Evolutionary conservation across 495 filamentous ascomycete genomes (phyloP).

Genomic region (Aspergillus incahuasiensis): DNA sequence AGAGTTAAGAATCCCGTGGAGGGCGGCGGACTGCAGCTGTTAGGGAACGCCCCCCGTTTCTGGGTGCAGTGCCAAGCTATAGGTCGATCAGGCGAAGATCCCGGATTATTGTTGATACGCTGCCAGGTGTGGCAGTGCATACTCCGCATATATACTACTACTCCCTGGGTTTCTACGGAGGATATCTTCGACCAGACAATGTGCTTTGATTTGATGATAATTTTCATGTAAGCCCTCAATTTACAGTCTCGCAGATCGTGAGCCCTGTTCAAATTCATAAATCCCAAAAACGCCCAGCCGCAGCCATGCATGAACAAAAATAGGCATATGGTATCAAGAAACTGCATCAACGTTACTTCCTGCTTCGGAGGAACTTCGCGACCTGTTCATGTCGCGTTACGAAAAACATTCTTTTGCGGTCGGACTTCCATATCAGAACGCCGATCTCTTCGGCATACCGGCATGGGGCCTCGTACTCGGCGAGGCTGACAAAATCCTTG

Average conservation of each 20-base stretch:
- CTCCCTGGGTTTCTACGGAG: too few species aligned
- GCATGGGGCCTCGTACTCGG: conserved; percentile 71
- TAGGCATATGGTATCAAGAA: conserved; percentile 7
- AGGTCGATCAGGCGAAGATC: conserved; percentile 31
- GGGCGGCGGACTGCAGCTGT: conserved; percentile 7
- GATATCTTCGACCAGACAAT: too few species aligned
- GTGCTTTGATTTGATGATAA: background rate
- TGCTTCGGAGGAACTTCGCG: conserved; percentile 67
- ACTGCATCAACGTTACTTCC: conserved; percentile 26
- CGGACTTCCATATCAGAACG: conserved; percentile 82
- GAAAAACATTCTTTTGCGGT: conserved; percentile 76
- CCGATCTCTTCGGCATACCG: conserved; percentile 87
- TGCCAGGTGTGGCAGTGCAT: conserved; percentile 36
- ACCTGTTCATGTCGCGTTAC: conserved; percentile 83
- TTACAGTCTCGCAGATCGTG: background rate
- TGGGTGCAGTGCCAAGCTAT: conserved; percentile 25
- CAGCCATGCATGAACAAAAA: conserved; percentile 6
- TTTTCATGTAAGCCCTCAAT: background rate
- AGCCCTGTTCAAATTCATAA: background rate
- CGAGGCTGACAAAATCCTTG: conserved; percentile 71
- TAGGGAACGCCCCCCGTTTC: conserved; percentile 18
- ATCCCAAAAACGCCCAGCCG: background rate
- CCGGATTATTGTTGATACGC: conserved; percentile 35
- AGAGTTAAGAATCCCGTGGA: background rate
- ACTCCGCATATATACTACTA: background rate